Percentiles rank a stretch among this genome's conserved stretches.
These are phyloP conservation scores for Punica granatum DNA, from an alignment of 345 rosid species.

Conservation along the genomic window DNA sequence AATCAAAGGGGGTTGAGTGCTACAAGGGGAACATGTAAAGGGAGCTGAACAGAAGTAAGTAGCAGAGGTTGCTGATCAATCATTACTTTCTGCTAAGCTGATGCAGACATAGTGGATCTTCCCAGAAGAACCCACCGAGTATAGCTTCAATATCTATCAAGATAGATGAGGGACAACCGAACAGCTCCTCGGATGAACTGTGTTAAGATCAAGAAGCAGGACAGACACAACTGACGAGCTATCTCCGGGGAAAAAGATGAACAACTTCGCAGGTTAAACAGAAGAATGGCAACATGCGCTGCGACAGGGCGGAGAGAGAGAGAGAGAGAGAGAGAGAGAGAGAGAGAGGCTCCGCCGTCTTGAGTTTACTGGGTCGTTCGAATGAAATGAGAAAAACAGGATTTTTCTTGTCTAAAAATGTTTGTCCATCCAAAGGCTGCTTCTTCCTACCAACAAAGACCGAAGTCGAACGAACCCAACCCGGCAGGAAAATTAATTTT, in stretches of 20 bases:
- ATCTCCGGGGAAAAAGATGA: neutral
- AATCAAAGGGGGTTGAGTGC: neutral
- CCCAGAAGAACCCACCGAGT: neutral
- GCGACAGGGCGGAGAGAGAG: neutral
- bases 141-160: neutral
- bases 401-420: no score
- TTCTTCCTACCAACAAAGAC: no score
- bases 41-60: neutral
- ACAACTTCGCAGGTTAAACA: neutral
- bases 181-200: neutral
- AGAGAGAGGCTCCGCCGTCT: neutral
- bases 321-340: neutral
- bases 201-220: neutral
- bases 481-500: no score
- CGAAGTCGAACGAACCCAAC: no score
- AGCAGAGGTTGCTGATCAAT: neutral
- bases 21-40: neutral
- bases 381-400: neutral
- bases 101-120: neutral
- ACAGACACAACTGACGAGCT: neutral
- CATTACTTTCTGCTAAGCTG: neutral
- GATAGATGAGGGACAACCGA: neutral
- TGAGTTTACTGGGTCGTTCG: neutral
- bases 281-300: neutral
- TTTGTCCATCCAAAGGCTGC: no score